Evolutionary conservation across 768 basidiomycete genomes (phyloP).

Genomic region (Lanmaoa pseudosensibilis): DNA sequence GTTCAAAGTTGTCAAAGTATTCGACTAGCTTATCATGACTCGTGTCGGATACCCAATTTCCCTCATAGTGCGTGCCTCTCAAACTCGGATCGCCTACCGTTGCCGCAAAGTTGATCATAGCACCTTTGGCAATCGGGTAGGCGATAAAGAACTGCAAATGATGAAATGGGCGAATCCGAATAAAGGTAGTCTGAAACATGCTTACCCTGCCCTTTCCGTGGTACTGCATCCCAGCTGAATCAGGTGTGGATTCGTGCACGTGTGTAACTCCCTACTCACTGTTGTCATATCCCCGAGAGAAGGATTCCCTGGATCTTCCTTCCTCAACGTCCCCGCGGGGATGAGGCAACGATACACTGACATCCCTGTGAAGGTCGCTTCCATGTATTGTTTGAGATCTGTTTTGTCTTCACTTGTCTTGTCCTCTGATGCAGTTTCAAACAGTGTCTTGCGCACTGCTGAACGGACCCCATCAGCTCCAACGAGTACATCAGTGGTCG

Average conservation of each 20-base stretch:
- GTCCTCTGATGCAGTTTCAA: constrained; percentile 12
- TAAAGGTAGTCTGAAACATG: background rate
- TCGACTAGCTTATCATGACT: constrained; percentile 33
- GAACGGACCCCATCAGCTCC: constrained; percentile 47
- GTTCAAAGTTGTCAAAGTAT: constrained; percentile 37
- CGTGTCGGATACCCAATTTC: constrained; percentile 31
- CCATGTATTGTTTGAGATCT: constrained; percentile 12
- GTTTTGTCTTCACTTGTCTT: background rate
- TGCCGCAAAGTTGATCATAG: constrained; percentile 37
- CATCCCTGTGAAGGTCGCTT: constrained; percentile 44
- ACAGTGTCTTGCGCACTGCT: constrained; percentile 24
- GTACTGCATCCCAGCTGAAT: constrained; percentile 17
- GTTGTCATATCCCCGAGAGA: background rate
- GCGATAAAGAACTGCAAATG: constrained; percentile 37
- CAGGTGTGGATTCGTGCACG: background rate
- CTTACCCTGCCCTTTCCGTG: constrained; percentile 8
- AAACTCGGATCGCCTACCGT: constrained; percentile 29
- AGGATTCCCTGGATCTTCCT: constrained; percentile 18
- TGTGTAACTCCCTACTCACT: constrained; percentile 16
- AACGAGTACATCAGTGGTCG: constrained; percentile 42
- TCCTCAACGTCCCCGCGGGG: constrained; percentile 32
- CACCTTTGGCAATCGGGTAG: constrained; percentile 40
- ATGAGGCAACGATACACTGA: constrained; percentile 41
- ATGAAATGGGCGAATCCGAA: background rate
- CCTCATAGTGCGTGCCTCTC: constrained; percentile 32